Evolutionary conservation across 805 yeast species (phyloP), one percentile per base, ranked within the genome.

Genomic region (Hyphopichia homilentoma): DNA sequence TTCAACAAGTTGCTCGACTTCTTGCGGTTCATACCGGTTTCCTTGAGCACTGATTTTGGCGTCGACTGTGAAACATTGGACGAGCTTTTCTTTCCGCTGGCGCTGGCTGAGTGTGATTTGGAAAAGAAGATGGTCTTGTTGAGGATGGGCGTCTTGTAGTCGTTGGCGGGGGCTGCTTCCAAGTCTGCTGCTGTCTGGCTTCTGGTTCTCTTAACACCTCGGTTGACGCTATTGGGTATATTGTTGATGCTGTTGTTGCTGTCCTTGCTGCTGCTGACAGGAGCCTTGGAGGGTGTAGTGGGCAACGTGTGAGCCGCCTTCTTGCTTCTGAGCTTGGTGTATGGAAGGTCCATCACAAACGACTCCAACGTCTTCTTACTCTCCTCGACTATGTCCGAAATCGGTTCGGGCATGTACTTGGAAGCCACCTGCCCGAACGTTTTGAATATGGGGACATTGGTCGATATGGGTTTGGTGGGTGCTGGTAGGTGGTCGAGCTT

Each of bases 81-180:
- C 6, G 38, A n/a, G 11, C 21, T 29, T 20, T 33, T 33, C 22
- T 32, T 31, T 8, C 13, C 19, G 5, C 35, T 25, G 7, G 8
- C 17, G 15, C 7, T 28, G 9, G 26, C 8, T 20, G 22, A 20
- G 7, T 20, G 52, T 6, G 55, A 43, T 18, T 62, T 59, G 8
- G 62, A 56, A 34, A 54, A 55, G 36, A 38, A 51, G 1, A 48
- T 43, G 8, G 61, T 47, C 29, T 48, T 55, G 31, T 49, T 55
- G 4, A 52, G 52, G 9, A 47, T 46, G 4, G 62, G 61, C 16
- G 59, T 55, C 25, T 47, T 44, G 35, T 37, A n/a, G n/a, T n/a
- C n/a, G n/a, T n/a, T 39, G 17, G 35, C 30, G 5, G 48, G 42
- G 9, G 46, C 36, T 4, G 45, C 27, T 15, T 25, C 22, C 22